phyloP scores from a whole-genome alignment of 192 early-diverging fungal species.

The Linnemannia hyalina region DNA sequence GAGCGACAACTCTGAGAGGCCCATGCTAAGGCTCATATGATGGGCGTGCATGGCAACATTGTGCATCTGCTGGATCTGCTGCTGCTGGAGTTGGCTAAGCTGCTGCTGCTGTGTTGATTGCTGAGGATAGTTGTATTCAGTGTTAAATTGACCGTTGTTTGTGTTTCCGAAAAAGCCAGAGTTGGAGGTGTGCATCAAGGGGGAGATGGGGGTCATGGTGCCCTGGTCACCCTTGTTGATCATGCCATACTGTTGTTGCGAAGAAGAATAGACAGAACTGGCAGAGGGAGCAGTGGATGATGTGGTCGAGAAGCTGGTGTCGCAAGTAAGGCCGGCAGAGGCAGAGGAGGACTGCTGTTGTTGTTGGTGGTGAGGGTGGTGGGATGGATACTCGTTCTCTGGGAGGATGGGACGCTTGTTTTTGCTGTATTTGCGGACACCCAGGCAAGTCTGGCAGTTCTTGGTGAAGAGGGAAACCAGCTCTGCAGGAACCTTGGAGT shows the following conservation, averaged over 20 bases:
- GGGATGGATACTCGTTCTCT: slow-evolving; percentile 24
- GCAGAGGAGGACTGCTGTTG: slow-evolving; percentile 9
- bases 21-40: slow-evolving; percentile 36
- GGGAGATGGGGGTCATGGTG: slow-evolving; percentile 49
- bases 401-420: slow-evolving; percentile 26
- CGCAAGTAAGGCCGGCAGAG: neutral
- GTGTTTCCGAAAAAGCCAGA: slow-evolving; percentile 33
- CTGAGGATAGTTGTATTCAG: neutral
- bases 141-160: neutral
- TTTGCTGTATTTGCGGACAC: slow-evolving; percentile 37
- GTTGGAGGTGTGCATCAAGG: slow-evolving; percentile 30
- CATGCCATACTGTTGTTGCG: slow-evolving; percentile 24
- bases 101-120: neutral
- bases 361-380: slow-evolving; percentile 21
- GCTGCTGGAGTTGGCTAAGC: slow-evolving; percentile 15
- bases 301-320: slow-evolving; percentile 13
- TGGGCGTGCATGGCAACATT: slow-evolving; percentile 31
- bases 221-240: slow-evolving; percentile 32
- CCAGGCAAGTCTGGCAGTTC: slow-evolving; percentile 32
- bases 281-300: slow-evolving; percentile 14
- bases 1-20: slow-evolving; percentile 37
- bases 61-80: slow-evolving; percentile 31
- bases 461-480: slow-evolving; percentile 35
- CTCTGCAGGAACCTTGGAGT: slow-evolving; percentile 30
- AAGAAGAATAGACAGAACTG: neutral